Evolutionary conservation across 2,329 filamentous ascomycete species (phyloP).

Genomic region (Colletotrichum cuscutae): DNA sequence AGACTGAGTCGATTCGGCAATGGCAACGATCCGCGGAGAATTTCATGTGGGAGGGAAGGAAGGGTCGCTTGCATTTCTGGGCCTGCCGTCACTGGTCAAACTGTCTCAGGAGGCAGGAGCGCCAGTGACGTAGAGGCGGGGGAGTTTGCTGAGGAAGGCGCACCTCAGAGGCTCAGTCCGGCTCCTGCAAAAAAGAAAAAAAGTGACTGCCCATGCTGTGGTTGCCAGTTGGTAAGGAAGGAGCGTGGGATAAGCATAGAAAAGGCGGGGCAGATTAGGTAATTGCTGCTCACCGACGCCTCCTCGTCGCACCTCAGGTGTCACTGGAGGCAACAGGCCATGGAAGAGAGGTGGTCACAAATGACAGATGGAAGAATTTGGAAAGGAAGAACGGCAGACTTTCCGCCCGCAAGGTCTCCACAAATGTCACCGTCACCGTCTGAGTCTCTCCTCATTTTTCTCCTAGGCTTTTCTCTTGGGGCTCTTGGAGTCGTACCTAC

Average conservation of each 20-base stretch:
- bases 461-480: too few relatives aligned
- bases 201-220: neutral
- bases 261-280: constrained; percentile 28
- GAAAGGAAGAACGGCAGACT: neutral
- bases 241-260: neutral
- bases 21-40: too few relatives aligned
- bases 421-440: neutral
- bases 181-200: neutral
- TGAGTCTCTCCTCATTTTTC: neutral
- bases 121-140: neutral
- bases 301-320: neutral
- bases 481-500: too few relatives aligned
- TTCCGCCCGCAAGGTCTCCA: neutral
- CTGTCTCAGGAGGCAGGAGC: neutral
- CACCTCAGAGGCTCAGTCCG: neutral
- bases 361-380: neutral
- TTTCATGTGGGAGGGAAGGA: neutral
- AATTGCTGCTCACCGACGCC: neutral
- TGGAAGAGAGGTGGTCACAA: neutral
- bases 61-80: neutral
- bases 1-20: neutral
- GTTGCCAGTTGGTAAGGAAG: neutral
- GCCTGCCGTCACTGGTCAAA: neutral
- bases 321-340: neutral
- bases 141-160: neutral